Conservation (phyloP, 163 green algal genomes). For the Volvox carteri region DNA sequence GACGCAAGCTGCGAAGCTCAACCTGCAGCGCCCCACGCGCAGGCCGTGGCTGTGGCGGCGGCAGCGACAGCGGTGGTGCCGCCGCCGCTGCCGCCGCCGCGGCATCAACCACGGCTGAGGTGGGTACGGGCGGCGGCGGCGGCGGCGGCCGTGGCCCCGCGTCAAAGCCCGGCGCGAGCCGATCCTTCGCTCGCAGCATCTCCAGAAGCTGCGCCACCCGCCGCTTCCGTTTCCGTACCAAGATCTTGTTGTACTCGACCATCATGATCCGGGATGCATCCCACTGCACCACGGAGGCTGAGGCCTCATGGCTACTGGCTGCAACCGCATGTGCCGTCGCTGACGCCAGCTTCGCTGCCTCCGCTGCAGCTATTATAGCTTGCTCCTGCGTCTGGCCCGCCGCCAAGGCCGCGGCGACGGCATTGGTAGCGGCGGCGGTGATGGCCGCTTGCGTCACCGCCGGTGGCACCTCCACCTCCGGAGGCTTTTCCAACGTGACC, state of each 20-base stretch:
- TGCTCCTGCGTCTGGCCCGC: conserved; percentile 30
- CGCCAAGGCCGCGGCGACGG: conserved; percentile 8
- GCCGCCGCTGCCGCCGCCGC: neutral
- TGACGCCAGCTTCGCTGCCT: conserved; percentile 14
- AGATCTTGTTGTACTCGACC: conserved; percentile 33
- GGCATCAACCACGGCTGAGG: too few species aligned
- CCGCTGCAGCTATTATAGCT: conserved; percentile 21
- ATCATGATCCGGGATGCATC: conserved; percentile 38
- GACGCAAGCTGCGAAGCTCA: conserved; percentile 76
- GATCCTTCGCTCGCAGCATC: conserved; percentile 19
- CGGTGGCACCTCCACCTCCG: conserved; percentile 17
- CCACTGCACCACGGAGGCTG: neutral
- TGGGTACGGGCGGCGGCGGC: neutral
- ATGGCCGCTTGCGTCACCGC: neutral
- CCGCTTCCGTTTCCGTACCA: conserved; percentile 43
- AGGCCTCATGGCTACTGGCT: neutral
- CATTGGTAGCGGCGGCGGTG: conserved; percentile 11
- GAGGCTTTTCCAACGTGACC: neutral
- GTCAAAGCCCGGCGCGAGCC: conserved; percentile 39
- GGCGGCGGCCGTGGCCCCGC: neutral
- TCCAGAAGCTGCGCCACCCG: conserved; percentile 34
- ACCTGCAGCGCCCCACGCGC: conserved; percentile 66
- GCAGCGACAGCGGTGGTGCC: neutral
- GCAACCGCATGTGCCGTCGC: neutral
- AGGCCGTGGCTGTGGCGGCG: conserved; percentile 45